Base-by-base conservation (phyloP, 2,329 filamentous ascomycete species). In the Metarhizium anisopliae region DNA sequence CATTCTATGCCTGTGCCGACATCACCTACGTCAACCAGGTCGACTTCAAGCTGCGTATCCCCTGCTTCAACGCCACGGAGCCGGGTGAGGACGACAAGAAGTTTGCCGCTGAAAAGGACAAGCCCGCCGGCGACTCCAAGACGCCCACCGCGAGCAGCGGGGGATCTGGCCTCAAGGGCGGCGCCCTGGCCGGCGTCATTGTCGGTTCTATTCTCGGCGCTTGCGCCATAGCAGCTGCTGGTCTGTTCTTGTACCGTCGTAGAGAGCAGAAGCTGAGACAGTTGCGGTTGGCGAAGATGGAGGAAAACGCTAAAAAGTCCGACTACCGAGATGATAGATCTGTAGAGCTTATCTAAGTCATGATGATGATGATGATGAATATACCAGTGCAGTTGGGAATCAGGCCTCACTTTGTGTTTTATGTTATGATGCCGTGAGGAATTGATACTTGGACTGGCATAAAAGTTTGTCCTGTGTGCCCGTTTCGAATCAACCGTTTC, bases 111-210 rank as follows among this genome's bases (percentile, higher is more conserved):
- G 6, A 40, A 7, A 35, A 8, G 25, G 32, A 32, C 47, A 54
- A 40, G 36, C 38, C 42, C 53, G 3, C 42, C 18, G 42, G 16
- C 6, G 6, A 59, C 56, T 64, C 25, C 61, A 64, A 25, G 60
- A 63, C 20, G 62, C 59, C 42, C 60, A 62, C 56, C 11, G 61
- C 61, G 4, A 36, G 35, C 57, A 61, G 59, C 10, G 42, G 42
- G 16, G 14, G 18, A 13, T 59, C 61, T 53, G 67, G 66, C 2
- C 74, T 90, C 11, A 84, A 83, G 16, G 81, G 81, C 32, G 87
- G 87, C 47, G 79, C 82, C 18, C 89, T 91, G 64, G 89, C 88
- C 3, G 89, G 87, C 1, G 85, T 89, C 57, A 86, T 87, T 2
- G 75, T 92, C 58, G 89, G 89, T 38, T 79, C 83, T 3, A 69